phyloP scores from a whole-genome alignment of 176 grass and related monocot species.

The Eremochloa ophiuroides region DNA sequence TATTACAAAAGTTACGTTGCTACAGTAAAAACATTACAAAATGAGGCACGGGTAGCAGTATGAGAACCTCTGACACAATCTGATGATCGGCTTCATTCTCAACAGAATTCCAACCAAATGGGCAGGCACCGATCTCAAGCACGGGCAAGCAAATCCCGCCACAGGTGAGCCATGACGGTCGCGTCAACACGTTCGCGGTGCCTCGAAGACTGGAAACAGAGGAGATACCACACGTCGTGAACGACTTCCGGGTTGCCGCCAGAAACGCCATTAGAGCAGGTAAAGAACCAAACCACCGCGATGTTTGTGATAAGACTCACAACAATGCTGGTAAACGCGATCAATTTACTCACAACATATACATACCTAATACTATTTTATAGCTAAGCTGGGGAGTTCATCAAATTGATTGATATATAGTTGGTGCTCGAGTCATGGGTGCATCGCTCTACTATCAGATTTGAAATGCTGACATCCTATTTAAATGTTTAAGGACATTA shows the following conservation, averaged over 20 bases:
- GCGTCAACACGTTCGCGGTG: conserved; percentile 10
- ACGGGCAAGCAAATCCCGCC: conserved; percentile 27
- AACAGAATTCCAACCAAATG: neutral
- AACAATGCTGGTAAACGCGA: neutral
- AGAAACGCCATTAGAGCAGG: conserved; percentile 61
- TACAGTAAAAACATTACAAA: too few relatives aligned
- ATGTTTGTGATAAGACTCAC: neutral
- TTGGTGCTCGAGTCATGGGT: too few relatives aligned
- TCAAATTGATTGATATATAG: too few relatives aligned
- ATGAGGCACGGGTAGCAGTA: too few relatives aligned
- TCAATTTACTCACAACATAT: neutral
- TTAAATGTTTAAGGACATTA: neutral
- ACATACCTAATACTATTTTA: too few relatives aligned
- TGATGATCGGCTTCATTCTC: neutral
- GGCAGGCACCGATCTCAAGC: neutral
- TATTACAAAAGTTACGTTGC: too few relatives aligned
- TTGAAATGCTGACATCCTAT: neutral
- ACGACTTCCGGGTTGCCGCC: conserved; percentile 53
- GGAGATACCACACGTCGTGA: conserved; percentile 44
- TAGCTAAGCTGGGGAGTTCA: too few relatives aligned
- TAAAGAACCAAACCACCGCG: neutral
- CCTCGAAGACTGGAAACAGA: conserved; percentile 16
- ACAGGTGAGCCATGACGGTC: neutral
- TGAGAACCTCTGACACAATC: neutral
- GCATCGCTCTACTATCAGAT: neutral